phyloP scores from a whole-genome alignment of 352 stramenopile genomes.

The Phytophthora sp. region DNA sequence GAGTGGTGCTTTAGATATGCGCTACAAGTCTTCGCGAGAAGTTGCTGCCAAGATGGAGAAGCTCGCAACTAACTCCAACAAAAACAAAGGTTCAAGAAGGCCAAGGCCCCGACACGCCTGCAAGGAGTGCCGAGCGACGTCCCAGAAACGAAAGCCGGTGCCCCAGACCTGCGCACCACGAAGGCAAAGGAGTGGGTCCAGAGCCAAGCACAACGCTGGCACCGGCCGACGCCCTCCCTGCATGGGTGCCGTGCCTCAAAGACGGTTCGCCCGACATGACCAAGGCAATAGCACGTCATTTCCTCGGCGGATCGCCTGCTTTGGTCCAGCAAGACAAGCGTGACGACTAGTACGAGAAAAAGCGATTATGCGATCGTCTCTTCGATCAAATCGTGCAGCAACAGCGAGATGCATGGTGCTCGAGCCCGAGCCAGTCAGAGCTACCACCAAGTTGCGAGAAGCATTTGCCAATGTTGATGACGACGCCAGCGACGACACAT shows the following conservation, averaged over 20 bases:
- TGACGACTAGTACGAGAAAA: conserved; percentile 27
- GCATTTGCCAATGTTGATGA: conserved; percentile 23
- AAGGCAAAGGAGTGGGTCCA: conserved; percentile 38
- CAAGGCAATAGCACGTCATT: conserved; percentile 28
- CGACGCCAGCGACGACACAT: neutral
- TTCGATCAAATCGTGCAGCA: conserved; percentile 23
- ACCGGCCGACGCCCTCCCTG: conserved; percentile 22
- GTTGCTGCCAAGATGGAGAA: conserved; percentile 29
- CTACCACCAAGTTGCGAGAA: conserved; percentile 16
- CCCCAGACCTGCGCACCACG: conserved; percentile 28
- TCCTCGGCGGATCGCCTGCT: conserved; percentile 26
- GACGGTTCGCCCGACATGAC: conserved; percentile 38
- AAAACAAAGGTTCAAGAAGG: neutral
- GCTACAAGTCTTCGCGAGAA: conserved; percentile 31
- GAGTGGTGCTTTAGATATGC: conserved; percentile 28
- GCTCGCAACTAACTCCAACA: conserved; percentile 10
- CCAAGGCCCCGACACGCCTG: conserved; percentile 4
- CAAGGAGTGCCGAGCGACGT: conserved; percentile 15
- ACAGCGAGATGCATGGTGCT: conserved; percentile 14
- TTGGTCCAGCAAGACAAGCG: conserved; percentile 18
- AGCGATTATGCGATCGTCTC: conserved; percentile 4
- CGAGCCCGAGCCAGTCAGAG: conserved; percentile 21
- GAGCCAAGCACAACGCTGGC: conserved; percentile 30
- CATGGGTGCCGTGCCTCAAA: conserved; percentile 33
- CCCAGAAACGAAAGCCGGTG: conserved; percentile 29